phyloP scores from a whole-genome alignment of 305 asterid species.

The Nicotiana rustica region DNA sequence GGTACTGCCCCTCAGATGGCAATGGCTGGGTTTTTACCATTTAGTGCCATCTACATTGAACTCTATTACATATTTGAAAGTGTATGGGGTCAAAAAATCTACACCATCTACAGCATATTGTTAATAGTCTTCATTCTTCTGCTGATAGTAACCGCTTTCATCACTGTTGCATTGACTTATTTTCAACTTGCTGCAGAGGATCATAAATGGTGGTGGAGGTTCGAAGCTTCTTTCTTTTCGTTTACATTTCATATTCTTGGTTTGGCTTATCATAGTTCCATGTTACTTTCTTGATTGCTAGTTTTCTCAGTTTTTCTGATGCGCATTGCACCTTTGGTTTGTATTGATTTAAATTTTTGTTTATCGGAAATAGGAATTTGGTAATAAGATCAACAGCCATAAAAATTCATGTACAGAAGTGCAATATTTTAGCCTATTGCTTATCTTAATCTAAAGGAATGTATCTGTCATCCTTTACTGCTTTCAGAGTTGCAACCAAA shows the following conservation, averaged over 20 bases:
- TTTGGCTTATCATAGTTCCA: not conserved
- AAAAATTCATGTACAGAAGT: no score
- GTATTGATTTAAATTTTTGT: not conserved
- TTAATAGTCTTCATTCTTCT: slow-evolving; percentile 41
- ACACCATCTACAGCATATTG: slow-evolving; percentile 38
- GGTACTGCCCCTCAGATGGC: slow-evolving; percentile 42
- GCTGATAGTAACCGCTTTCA: slow-evolving; percentile 39
- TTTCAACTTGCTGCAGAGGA: slow-evolving; percentile 48
- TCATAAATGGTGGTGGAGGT: slow-evolving; percentile 54
- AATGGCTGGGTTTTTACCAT: slow-evolving; percentile 43
- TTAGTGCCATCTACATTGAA: slow-evolving; percentile 42
- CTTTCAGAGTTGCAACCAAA: not conserved
- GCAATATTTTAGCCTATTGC: not conserved
- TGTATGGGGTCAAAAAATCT: slow-evolving; percentile 44
- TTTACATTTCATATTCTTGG: not conserved
- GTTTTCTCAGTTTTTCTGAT: not conserved
- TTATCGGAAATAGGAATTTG: no score
- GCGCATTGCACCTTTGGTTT: not conserved
- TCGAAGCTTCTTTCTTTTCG: not conserved
- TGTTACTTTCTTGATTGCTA: not conserved
- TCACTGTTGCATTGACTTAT: slow-evolving; percentile 42
- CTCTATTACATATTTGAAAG: slow-evolving; percentile 43
- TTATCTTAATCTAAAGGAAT: not conserved
- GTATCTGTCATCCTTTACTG: not conserved
- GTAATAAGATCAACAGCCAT: no score